Base-by-base conservation (phyloP, 139 green algal species). In the Chlorella vulgaris region DNA sequence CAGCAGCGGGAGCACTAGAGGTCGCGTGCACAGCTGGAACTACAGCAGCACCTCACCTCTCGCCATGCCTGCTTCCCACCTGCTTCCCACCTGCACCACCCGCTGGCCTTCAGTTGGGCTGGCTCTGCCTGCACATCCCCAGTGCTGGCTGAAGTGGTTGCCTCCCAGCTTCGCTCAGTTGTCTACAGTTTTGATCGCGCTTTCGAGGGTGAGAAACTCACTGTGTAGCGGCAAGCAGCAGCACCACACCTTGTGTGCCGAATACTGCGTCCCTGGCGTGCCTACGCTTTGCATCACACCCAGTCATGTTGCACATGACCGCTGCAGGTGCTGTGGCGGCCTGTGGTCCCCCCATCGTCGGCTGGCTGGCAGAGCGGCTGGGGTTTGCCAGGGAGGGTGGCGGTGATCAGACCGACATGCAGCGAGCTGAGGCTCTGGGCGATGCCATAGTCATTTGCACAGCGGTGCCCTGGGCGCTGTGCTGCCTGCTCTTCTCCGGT, bases 121-220 rank as follows among this genome's bases (percentile, higher is more conserved):
- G 77, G 80, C 35, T 74, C 87, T 40, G 83, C 81, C 55, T 93
- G 90, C 81, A 94, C 91, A 79, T 91, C 87, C 81, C 89, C 91
- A 39, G 84, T 94, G 28, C 94, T 94, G 75, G 88, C 73, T 1
- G 74, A 83, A 43, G 89, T 95, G 55, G 89, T 94, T 28, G 87
- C 88, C 10, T 60, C 78, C 26, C 40, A 90, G 61, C 40, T 90
- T 81, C 83, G 91, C 33, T 90, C 83, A 26, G 69, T 93, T 29
- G 83, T 95, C 33, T 95, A 93, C 61, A 85, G 89, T 3, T 96
- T 95, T 62, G 92, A 96, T 82, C 71, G 91, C 2, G 92, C 79
- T 66, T 93, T 95, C 65, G 91, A 95, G 66, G 79, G 68, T 75
- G 68, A 40, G 26, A 7, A 24, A 26, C 5, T 58, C 67, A 38